Conservation (phyloP, 2,329 filamentous ascomycete genomes). For the Colletotrichum plurivorum region DNA sequence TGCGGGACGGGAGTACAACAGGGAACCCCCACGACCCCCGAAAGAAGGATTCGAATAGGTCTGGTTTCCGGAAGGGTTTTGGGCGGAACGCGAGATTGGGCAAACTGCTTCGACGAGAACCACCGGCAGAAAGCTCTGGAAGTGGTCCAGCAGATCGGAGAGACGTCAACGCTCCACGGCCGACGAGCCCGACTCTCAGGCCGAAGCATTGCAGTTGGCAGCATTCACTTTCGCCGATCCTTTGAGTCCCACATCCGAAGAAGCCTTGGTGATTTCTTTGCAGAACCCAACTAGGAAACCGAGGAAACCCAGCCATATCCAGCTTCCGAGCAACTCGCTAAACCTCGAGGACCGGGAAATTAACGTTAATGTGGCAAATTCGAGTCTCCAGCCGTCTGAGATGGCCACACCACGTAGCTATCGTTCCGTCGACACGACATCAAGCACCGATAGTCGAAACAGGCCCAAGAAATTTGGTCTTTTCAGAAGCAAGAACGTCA, state of each 20-base stretch:
- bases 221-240: conserved; percentile 42
- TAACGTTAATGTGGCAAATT: conserved; percentile 3
- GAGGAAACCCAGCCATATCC: not conserved
- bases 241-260: conserved; percentile 61
- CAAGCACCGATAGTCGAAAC: conserved; percentile 17
- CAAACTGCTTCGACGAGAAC: conserved; percentile 48
- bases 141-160: conserved; percentile 56
- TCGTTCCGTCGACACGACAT: not conserved
- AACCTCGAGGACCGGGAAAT: conserved; percentile 8
- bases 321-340: conserved; percentile 27
- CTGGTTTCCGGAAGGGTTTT: conserved; percentile 74
- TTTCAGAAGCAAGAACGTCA: conserved; percentile 24
- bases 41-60: conserved; percentile 72
- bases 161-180: conserved; percentile 45
- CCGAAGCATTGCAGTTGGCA: conserved; percentile 1
- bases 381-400: not conserved
- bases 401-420: not conserved
- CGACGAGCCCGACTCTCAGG: conserved; percentile 50
- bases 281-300: conserved; percentile 49
- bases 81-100: conserved; percentile 69
- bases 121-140: conserved; percentile 54
- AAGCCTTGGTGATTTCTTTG: conserved; percentile 62
- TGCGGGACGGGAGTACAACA: conserved; percentile 29
- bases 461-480: not conserved
- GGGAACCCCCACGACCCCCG: conserved; percentile 70